Evolutionary conservation across 2,329 filamentous ascomycete species (phyloP).

Genomic region (Lasiodiplodia gonubiensis): DNA sequence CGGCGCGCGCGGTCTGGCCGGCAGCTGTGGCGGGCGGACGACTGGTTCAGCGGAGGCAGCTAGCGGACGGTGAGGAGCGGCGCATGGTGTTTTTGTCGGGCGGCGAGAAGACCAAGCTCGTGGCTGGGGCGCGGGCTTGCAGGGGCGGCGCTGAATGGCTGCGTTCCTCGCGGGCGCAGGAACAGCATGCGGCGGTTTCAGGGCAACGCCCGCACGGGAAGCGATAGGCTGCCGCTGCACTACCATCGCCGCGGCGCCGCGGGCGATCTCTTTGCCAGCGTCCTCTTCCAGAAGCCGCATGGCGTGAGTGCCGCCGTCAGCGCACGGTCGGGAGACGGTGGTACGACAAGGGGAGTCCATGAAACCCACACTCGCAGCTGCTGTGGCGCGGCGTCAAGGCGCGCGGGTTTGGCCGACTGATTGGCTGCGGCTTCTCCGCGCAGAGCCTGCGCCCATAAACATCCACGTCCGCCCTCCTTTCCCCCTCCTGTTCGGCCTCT

Average conservation of each 20-base stretch:
- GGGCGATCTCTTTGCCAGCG: background rate
- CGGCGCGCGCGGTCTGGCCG: background rate
- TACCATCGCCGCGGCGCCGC: conserved; percentile 8
- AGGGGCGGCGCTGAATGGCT: background rate
- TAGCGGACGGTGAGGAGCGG: background rate
- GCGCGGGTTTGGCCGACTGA: conserved; percentile 19
- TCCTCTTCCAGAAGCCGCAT: conserved; percentile 17
- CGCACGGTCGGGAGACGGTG: conserved; percentile 20
- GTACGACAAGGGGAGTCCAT: conserved; percentile 26
- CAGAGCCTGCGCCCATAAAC: conserved; percentile 24
- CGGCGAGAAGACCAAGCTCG: background rate
- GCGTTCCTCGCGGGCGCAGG: conserved; percentile 2
- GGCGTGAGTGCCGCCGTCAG: conserved; percentile 10
- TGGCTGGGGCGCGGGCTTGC: conserved; percentile 7
- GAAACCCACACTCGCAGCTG: conserved; percentile 12
- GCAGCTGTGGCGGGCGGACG: background rate
- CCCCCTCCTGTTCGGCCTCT: conserved; percentile 17
- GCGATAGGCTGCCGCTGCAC: conserved; percentile 1
- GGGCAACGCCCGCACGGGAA: background rate
- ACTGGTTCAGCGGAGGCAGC: background rate
- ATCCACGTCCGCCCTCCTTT: conserved; percentile 21
- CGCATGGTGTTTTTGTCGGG: background rate
- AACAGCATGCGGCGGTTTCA: conserved; percentile 8
- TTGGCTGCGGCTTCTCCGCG: conserved; percentile 20
- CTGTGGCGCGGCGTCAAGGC: conserved; percentile 23